Percentiles rank a stretch among this genome's conserved stretches.
Evolutionary conservation across 345 rosid species (phyloP).

Genomic region (Eutrema yunnanense): DNA sequence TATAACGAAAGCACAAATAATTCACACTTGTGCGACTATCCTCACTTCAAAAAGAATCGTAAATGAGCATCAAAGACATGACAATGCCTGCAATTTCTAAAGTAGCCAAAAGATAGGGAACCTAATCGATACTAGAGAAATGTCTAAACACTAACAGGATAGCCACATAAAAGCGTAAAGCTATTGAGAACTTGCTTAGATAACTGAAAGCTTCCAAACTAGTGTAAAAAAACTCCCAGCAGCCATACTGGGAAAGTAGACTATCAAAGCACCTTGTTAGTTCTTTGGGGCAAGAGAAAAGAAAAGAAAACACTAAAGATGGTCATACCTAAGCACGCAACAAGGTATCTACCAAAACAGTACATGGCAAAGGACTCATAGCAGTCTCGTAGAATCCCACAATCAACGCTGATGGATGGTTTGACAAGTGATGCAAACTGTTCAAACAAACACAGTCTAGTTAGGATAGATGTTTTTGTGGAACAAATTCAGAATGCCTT

Average conservation of each 20-base stretch:
- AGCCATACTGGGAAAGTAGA: neutral
- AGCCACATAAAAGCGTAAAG: too few species aligned
- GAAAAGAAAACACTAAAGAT: neutral
- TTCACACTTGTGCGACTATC: neutral
- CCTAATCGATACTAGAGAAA: neutral
- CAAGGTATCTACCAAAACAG: slow-evolving; percentile 98
- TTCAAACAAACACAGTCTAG: neutral
- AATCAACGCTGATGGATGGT: slow-evolving; percentile 86
- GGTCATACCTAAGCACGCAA: slow-evolving; percentile 91
- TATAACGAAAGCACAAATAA: neutral
- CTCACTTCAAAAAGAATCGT: neutral
- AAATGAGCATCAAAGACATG: slow-evolving; percentile 1
- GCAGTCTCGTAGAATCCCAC: slow-evolving; percentile 90
- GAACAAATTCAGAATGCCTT: neutral
- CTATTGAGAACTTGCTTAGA: too few species aligned
- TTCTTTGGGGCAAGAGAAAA: neutral
- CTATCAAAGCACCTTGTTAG: neutral
- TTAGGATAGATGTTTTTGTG: neutral
- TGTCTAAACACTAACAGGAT: too few species aligned
- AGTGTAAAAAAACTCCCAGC: too few species aligned
- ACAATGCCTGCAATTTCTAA: neutral
- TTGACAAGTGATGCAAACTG: slow-evolving; percentile 89
- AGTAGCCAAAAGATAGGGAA: neutral
- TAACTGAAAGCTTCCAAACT: too few species aligned
- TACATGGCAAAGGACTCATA: slow-evolving; percentile 99